Conservation (phyloP, 1,139 yeast species). For the Schwanniomyces etchellsii region DNA sequence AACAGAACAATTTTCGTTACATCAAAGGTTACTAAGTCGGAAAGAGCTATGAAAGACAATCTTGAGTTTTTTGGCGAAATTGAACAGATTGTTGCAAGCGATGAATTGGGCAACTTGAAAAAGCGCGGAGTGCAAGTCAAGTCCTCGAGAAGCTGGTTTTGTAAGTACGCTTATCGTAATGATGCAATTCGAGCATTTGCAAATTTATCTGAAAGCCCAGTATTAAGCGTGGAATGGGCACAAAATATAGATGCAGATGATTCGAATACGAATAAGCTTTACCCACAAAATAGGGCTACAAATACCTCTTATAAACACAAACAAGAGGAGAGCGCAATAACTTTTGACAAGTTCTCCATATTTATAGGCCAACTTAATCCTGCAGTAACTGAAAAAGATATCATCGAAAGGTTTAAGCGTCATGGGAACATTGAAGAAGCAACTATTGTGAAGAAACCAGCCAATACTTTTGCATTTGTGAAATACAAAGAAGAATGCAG, state of each 20-base stretch:
- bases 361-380: slow-evolving; percentile 70
- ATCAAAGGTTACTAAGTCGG: slow-evolving; percentile 18
- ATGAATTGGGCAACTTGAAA: slow-evolving; percentile 26
- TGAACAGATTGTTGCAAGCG: slow-evolving; percentile 59
- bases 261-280: background rate
- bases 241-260: slow-evolving; percentile 57
- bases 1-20: slow-evolving; percentile 72
- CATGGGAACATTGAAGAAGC: slow-evolving; percentile 63
- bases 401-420: slow-evolving; percentile 51
- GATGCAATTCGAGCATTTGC: slow-evolving; percentile 90
- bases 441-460: slow-evolving; percentile 44
- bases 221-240: slow-evolving; percentile 74
- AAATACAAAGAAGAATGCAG: slow-evolving; percentile 59
- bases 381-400: slow-evolving; percentile 45
- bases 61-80: slow-evolving; percentile 63
- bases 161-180: slow-evolving; percentile 77
- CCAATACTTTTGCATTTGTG: slow-evolving; percentile 68
- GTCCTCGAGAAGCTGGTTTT: slow-evolving; percentile 59
- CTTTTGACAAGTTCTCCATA: slow-evolving; percentile 64
- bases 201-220: slow-evolving; percentile 46
- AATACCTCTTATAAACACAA: slow-evolving; percentile 3
- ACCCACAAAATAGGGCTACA: slow-evolving; percentile 6
- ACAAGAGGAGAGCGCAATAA: slow-evolving; percentile 5
- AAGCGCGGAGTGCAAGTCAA: slow-evolving; percentile 3
- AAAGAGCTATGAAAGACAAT: slow-evolving; percentile 27